Evolutionary conservation across 139 green algal genomes (phyloP).

Genomic region (Pleodorina starrii): DNA sequence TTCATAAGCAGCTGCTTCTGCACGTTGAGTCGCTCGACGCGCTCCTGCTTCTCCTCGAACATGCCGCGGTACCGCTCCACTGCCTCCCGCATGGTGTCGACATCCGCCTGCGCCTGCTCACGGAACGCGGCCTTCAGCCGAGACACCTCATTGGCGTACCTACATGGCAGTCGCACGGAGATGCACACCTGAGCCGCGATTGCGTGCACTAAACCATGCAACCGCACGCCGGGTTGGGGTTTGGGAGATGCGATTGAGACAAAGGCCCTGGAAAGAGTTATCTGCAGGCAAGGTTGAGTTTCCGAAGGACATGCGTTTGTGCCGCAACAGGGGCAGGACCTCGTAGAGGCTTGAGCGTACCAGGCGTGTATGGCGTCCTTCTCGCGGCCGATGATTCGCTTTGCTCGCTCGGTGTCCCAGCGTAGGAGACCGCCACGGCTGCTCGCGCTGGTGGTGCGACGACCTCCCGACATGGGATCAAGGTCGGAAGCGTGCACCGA

Average conservation of each 20-base stretch:
- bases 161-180: no score
- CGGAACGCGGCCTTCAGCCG: constrained; percentile 49
- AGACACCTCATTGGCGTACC: constrained; percentile 48
- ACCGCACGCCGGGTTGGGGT: no score
- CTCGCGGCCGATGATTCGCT: constrained; percentile 43
- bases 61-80: constrained; percentile 56
- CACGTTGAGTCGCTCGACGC: constrained; percentile 66
- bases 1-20: constrained; percentile 81
- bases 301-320: background rate
- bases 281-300: background rate
- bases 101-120: constrained; percentile 59
- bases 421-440: constrained; percentile 28
- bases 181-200: no score
- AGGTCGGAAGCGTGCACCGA: constrained; percentile 36
- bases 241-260: background rate
- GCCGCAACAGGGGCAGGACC: background rate
- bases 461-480: background rate
- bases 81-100: constrained; percentile 63
- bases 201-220: no score
- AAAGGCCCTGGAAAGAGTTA: background rate
- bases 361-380: constrained; percentile 42
- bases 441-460: constrained; percentile 30
- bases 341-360: background rate
- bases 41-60: constrained; percentile 61
- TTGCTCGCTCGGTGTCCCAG: constrained; percentile 43